Base-by-base conservation (phyloP, 805 yeast species). In the Nadsonia fulvescens region DNA sequence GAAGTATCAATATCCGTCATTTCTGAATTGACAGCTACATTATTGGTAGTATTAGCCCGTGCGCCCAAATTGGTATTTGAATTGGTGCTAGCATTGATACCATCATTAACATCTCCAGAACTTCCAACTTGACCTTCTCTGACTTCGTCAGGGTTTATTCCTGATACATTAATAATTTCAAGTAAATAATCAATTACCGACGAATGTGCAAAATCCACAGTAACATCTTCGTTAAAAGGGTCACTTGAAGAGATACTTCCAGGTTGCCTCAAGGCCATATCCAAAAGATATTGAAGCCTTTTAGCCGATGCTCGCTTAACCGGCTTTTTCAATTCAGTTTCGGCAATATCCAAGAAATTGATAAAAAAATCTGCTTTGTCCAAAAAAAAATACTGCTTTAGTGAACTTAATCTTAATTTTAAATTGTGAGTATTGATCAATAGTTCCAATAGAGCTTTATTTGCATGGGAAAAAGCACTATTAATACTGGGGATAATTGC, bases 401-500 rank as follows among this genome's bases (percentile, higher is more conserved):
- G 48, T 7, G 57, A 50, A 4, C 43, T 37, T 3, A 81, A 37
- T 27, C 76, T 47, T 1, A 42, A 43, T 0, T 42, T 36, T 10
- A 86, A 53, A 16, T 65, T 50, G 38, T 64, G 77, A 0, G 86
- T 81, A 8, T 62, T 53, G 29, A 65, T 58, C 15, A 77, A 53
- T 22, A 83, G 46, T 18, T 61, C 54, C 32, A 72, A 44, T 11
- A 81, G 53, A 12, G 67, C 42, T 15, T 49, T 50, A 44, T 82
- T 83, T 1, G 95, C 82, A 20, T 73, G 54, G 6, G 53, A 40
- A 37, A 75, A 79, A 20, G 77, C 74, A 12, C 59, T 56, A 24
- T 67, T 58, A 10, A 86, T 56, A 23, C 61, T 63, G 13, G 68
- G 43, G 22, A 62, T 58, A 14, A 83, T 49, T 35, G 63, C 62